These are phyloP conservation scores for Monosporascus sp. DNA, from an alignment of 2,329 filamentous ascomycete species.

Conservation along the genomic window DNA sequence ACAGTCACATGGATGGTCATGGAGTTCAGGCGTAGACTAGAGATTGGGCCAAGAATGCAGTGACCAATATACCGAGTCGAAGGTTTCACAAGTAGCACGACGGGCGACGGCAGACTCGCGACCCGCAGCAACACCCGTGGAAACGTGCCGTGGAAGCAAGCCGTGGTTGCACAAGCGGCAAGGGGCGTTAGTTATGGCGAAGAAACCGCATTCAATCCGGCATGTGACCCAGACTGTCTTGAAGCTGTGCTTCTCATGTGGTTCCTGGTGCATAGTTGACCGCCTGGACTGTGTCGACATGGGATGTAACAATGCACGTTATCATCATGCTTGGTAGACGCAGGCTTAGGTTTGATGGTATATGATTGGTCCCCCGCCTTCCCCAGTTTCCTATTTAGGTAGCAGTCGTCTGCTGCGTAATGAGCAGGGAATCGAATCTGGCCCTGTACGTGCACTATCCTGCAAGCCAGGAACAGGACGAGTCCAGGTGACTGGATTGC, in stretches of 20 bases:
- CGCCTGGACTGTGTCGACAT: not conserved
- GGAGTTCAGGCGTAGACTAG: too few relatives aligned
- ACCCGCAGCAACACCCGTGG: not conserved
- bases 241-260: not conserved
- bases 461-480: too few relatives aligned
- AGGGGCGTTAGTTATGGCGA: not conserved
- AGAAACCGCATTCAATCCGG: not conserved
- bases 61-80: too few relatives aligned
- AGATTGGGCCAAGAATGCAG: too few relatives aligned
- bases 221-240: not conserved
- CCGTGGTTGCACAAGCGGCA: not conserved
- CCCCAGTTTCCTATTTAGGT: too few relatives aligned
- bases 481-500: too few relatives aligned
- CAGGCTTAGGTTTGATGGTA: not conserved
- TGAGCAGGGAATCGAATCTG: too few relatives aligned
- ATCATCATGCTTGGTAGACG: not conserved
- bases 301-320: not conserved
- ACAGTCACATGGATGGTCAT: too few relatives aligned
- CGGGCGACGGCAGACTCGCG: not conserved
- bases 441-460: too few relatives aligned
- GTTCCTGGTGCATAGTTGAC: not conserved
- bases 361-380: not conserved
- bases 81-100: not conserved
- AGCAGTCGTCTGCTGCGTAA: too few relatives aligned
- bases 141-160: not conserved